These are phyloP conservation scores for Pseudogymnoascus sp. DNA, from an alignment of 2,329 filamentous ascomycete species.

Conservation along the genomic window DNA sequence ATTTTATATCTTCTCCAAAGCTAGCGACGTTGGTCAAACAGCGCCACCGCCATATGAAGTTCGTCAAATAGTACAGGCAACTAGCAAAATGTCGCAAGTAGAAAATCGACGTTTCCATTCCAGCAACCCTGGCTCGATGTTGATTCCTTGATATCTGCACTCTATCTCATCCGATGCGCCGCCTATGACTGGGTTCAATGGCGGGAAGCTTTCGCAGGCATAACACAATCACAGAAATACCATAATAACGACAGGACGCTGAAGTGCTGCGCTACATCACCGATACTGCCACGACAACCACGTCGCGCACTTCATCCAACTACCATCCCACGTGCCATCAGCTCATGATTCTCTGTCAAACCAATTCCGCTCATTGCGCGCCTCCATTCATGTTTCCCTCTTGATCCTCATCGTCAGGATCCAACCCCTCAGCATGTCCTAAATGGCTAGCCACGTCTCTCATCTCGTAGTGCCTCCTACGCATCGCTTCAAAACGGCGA, in stretches of 20 bases:
- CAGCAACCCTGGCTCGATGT: not conserved
- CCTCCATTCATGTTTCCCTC: conserved; percentile 32
- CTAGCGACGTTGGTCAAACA: not conserved
- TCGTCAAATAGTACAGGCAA: not conserved
- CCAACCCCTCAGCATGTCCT: conserved; percentile 62
- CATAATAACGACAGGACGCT: not conserved
- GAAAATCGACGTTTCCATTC: not conserved
- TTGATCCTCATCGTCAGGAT: conserved; percentile 52
- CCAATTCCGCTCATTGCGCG: conserved; percentile 13
- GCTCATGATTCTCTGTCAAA: conserved; percentile 7
- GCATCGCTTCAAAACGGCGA: conserved; percentile 76
- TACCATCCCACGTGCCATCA: not conserved
- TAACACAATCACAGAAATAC: not conserved
- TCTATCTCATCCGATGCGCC: not conserved
- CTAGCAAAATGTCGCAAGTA: not conserved
- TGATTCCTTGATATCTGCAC: not conserved
- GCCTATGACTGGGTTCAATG: not conserved
- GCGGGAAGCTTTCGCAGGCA: not conserved
- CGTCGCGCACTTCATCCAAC: not conserved
- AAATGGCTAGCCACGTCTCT: conserved; percentile 82
- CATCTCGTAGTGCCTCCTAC: conserved; percentile 99
- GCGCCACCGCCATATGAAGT: not conserved
- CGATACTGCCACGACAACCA: not conserved
- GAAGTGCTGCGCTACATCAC: not conserved
- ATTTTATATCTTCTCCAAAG: not conserved